A percentile compares a stretch with the other conserved stretches of the same genome.
Conservation (phyloP, 352 stramenopile species). For the Phytophthora palmivora region DNA sequence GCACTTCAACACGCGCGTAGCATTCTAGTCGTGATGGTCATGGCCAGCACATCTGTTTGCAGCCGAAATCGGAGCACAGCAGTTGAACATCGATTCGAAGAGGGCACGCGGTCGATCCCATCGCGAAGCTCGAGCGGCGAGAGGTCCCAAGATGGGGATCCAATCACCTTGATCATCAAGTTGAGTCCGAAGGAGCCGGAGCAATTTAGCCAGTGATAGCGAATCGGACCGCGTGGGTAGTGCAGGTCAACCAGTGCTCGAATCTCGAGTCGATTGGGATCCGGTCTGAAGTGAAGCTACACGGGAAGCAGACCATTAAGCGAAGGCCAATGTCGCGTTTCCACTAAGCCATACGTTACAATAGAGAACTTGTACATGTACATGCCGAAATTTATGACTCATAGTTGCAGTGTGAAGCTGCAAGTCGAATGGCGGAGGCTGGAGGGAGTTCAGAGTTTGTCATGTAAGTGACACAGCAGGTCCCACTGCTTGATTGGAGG, state of each 20-base stretch:
- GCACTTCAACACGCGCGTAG: slow-evolving; percentile 17
- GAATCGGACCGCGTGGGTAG: slow-evolving; percentile 12
- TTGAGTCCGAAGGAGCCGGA: slow-evolving; percentile 24
- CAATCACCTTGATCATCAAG: background rate
- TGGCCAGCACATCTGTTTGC: slow-evolving; percentile 16
- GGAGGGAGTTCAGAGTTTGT: slow-evolving; percentile 22
- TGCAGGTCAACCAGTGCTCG: slow-evolving; percentile 11
- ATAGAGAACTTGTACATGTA: slow-evolving; percentile 7
- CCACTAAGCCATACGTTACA: slow-evolving; percentile 19
- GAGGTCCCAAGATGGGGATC: slow-evolving; percentile 13
- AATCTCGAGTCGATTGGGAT: slow-evolving; percentile 23
- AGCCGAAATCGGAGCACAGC: slow-evolving; percentile 21
- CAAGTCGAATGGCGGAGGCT: slow-evolving; percentile 10
- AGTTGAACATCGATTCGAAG: slow-evolving; percentile 13
- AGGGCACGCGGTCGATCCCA: slow-evolving; percentile 21
- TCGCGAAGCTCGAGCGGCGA: background rate
- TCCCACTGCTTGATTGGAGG: slow-evolving; percentile 40
- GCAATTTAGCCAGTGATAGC: slow-evolving; percentile 7
- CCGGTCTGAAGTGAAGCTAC: slow-evolving; percentile 18
- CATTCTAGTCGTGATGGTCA: slow-evolving; percentile 18
- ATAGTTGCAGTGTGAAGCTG: slow-evolving; percentile 1
- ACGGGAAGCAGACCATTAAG: slow-evolving; percentile 26
- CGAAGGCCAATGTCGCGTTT: slow-evolving; percentile 31
- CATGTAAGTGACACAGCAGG: slow-evolving; percentile 6
- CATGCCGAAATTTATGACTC: slow-evolving; percentile 8